Base-by-base conservation (phyloP, 2,329 filamentous ascomycete species). In the Ilyonectria robusta region DNA sequence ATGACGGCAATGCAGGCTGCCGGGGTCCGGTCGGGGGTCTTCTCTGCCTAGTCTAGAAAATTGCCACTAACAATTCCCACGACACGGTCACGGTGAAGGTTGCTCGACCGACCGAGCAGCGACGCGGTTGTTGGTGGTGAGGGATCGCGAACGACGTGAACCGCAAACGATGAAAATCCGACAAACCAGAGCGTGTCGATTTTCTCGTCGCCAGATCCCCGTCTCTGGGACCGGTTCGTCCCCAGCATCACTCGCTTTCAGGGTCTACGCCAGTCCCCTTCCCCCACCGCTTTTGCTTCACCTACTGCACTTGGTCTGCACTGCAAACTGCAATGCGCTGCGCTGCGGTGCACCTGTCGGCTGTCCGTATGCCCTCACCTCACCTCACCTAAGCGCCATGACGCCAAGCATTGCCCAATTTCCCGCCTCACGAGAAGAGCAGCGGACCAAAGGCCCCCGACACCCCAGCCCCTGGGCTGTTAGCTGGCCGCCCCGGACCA, bases 221-320 rank as follows among this genome's bases (percentile, higher is more conserved):
- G 44, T 40, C 50, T 55, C 71, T 59, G 23, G 23, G 50, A 71
- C 33, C 51, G 53, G 42, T 42, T 17, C 26, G 33, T 61, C 37
- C 8, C 21, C 13, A 23, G 10, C 31, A 19, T 19, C n/a, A 11
- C 42, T 11, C 26, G 26, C 63, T 72, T 56, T 75, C 70, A 70
- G 70, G 69, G 72, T 75, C 70, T 65, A 65, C 40, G 23, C 61
- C 31, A 44, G 46, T 26, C 59, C 62, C 62, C 31, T 44, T 33
- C 31, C 56, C 19, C 62, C 51, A 64, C 53, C 23, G 42, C 54
- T 57, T 37, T 61, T 51, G 53, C 54, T 62, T 44, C 33, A 21
- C 57, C 47, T 8, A 51, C 46, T 59, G 50, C 57, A 59, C 56
- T 59, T 26, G 26, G 26, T 26, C 46, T 35, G 9, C 21, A 46